Base-by-base conservation (phyloP, 768 basidiomycete species). In the Sporobolomyces pararoseus region DNA sequence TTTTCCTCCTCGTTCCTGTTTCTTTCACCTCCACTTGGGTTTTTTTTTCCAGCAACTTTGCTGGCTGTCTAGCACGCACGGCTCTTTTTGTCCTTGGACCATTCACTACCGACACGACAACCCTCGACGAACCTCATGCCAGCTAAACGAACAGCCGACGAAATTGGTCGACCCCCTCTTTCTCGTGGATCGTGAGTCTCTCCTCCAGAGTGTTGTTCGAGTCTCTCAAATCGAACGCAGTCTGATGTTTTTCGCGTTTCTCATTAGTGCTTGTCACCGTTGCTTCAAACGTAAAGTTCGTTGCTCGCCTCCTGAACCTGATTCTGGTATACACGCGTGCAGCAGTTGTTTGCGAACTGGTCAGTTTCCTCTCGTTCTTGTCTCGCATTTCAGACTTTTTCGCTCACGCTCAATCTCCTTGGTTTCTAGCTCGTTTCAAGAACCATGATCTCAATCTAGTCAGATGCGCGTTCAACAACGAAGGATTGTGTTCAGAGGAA, bases 201-300 rank as follows among this genome's bases (percentile, higher is more conserved):
- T n/a, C n/a, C n/a, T n/a, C n/a, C n/a, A n/a, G n/a, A n/a, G n/a
- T n/a, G n/a, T n/a, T n/a, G n/a, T n/a, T n/a, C n/a, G n/a, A n/a
- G n/a, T n/a, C n/a, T n/a, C n/a, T n/a, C n/a, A n/a, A n/a, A n/a
- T n/a, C n/a, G n/a, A n/a, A 42, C 39, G 39, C 39, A 42, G 39
- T 10, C 55, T n/a, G 32, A n/a, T 37, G 4, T 37, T 25, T n/a
- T 37, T 39, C 6, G 35, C 37, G 17, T 1, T 6, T 4, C 17
- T 23, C 14, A 7, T 1, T 10, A 70, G 68, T 21, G 68, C 68
- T 1, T 70, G 68, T 31, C 68, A 70, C 29, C 50, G 68, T 9
- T 70, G 68, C 68, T 70, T 70, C 29, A 25, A 51, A 1, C 58
- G 68, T 34, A 70, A 70, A 37, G 68, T 70, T 7, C 50, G 68